A percentile compares a stretch with the other conserved stretches of the same genome.
phyloP scores from a whole-genome alignment of 352 stramenopile species.

The Globisporangium lucens region DNA sequence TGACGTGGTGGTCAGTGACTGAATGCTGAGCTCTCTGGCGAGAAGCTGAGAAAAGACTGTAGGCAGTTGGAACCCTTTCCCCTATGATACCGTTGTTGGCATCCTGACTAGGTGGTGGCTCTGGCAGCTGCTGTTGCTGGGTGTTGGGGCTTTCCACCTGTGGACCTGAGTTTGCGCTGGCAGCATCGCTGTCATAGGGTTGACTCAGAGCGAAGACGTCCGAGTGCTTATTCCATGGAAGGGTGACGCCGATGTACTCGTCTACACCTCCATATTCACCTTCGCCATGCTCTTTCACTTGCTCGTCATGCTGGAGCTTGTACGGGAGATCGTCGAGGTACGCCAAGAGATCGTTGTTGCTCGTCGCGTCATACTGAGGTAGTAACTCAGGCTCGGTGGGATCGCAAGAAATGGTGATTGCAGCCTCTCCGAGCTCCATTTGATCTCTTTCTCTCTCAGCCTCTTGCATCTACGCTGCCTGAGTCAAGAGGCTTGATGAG shows the following conservation, averaged over 20 bases:
- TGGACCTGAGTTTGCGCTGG: not conserved
- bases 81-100: not conserved
- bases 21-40: not conserved
- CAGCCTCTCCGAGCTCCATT: not conserved
- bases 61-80: not conserved
- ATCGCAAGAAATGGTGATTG: not conserved
- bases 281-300: not conserved
- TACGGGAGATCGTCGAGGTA: constrained; percentile 14
- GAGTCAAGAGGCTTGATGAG: not conserved
- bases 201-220: not conserved
- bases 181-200: not conserved
- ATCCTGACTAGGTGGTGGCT: not conserved
- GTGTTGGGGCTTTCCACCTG: not conserved
- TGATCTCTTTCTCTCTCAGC: no score
- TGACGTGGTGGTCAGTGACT: not conserved
- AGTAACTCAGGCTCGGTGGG: not conserved
- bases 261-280: not conserved
- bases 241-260: constrained; percentile 16
- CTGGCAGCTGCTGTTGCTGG: not conserved
- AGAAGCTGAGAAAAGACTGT: not conserved
- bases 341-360: constrained; percentile 2
- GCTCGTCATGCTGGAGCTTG: not conserved
- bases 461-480: not conserved
- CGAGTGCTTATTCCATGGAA: constrained; percentile 8
- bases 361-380: not conserved